Percentiles rank a stretch among this genome's conserved stretches.
Conservation (phyloP, 1,284 basidiomycete species). For the Malassezia pachydermatis region DNA sequence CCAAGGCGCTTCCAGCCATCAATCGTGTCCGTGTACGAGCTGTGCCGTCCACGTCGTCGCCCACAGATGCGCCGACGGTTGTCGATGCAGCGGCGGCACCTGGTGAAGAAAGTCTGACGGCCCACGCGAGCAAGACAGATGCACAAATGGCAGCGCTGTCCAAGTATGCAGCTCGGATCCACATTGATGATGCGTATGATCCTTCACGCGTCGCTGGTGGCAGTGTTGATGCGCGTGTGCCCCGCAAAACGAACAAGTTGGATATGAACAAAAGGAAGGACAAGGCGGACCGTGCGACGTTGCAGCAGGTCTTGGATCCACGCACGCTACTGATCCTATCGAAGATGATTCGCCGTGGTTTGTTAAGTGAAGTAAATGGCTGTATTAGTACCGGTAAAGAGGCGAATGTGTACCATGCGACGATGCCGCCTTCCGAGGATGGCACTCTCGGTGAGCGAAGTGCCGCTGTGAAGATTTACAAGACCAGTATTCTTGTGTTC, state of each 20-base stretch:
- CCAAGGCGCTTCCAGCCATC: constrained; percentile 23
- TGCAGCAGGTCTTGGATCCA: constrained; percentile 45
- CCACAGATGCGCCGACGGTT: neutral
- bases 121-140: constrained; percentile 22
- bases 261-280: constrained; percentile 36
- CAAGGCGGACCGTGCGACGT: constrained; percentile 45
- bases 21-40: constrained; percentile 22
- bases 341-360: constrained; percentile 42
- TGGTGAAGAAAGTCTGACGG: neutral
- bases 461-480: constrained; percentile 81
- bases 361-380: constrained; percentile 38
- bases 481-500: constrained; percentile 94
- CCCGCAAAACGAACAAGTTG: constrained; percentile 35
- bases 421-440: constrained; percentile 18
- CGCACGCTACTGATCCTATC: constrained; percentile 44
- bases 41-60: constrained; percentile 1
- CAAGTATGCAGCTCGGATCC: constrained; percentile 33
- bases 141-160: constrained; percentile 39
- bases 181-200: constrained; percentile 35
- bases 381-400: constrained; percentile 45
- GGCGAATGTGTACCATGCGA: constrained; percentile 46
- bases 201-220: constrained; percentile 39
- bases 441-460: constrained; percentile 18
- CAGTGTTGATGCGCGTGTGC: constrained; percentile 33
- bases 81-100: neutral